phyloP scores from a whole-genome alignment of 2,329 filamentous ascomycete genomes.

The Epichloe baconii region DNA sequence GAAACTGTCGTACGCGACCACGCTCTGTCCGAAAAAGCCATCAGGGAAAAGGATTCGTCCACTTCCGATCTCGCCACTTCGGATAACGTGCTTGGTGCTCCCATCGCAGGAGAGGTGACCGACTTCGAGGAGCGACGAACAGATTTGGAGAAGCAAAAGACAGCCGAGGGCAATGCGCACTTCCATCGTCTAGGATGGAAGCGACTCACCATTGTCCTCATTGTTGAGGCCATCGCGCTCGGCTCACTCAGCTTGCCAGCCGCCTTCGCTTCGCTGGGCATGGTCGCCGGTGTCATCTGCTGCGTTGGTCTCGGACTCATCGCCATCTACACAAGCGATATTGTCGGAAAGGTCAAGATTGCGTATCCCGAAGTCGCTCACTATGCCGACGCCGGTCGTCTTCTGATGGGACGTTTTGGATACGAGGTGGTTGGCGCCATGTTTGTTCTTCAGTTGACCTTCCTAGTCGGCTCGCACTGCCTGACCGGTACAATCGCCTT shows the following conservation, averaged over 20 bases:
- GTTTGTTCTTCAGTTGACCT: conserved; percentile 51
- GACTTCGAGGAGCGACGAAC: conserved; percentile 24
- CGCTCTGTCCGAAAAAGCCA: conserved; percentile 1
- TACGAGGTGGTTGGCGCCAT: conserved; percentile 49
- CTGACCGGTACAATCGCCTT: conserved; percentile 58
- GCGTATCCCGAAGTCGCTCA: conserved; percentile 44
- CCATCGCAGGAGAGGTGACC: conserved; percentile 20
- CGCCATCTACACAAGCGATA: conserved; percentile 34
- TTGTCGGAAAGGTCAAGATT: conserved; percentile 35
- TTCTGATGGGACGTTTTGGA: conserved; percentile 47
- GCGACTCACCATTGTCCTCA: conserved; percentile 39
- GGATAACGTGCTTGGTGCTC: conserved; percentile 15
- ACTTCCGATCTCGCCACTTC: conserved; percentile 7
- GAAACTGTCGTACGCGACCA: conserved; percentile 4
- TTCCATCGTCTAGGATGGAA: conserved; percentile 45
- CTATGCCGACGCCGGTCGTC: conserved; percentile 53
- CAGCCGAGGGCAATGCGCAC: conserved; percentile 30
- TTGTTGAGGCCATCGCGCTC: conserved; percentile 44
- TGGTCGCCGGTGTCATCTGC: conserved; percentile 34
- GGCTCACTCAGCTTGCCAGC: conserved; percentile 37
- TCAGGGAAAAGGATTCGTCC: conserved; percentile 4
- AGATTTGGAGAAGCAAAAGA: conserved; percentile 34
- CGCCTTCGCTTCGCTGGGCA: conserved; percentile 40
- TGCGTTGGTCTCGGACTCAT: conserved; percentile 29
- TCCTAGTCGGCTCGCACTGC: conserved; percentile 60